Evolutionary conservation across 768 basidiomycete genomes (phyloP), one percentile per base, ranked within the genome.

Genomic region (Leccinellum rugosiceps): DNA sequence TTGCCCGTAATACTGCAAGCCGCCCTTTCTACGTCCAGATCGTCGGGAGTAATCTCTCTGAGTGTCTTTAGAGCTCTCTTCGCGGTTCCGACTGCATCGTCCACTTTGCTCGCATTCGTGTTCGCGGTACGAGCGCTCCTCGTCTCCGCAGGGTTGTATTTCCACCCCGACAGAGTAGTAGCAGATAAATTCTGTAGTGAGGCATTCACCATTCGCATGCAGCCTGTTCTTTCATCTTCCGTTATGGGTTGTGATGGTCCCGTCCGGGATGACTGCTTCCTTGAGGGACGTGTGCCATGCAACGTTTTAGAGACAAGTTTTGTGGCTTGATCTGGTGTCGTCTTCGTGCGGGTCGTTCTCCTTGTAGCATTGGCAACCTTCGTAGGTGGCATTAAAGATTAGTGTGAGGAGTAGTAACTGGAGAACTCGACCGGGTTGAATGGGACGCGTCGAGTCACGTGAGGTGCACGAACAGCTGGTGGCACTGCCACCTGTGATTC

Each of bases 21-120:
- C 2, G 88, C 89, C 35, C 86, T 78, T 71, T 93, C 92, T 6
- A 91, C 78, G 60, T 92, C 86, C 9, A 88, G 15, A 60, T 81
- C 80, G 3, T 74, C 75, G 0, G 79, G 73, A 46, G 70, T 73
- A 19, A 81, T 52, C 31, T 65, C 66, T 50, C 90, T 75, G 44
- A 92, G 72, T 3, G 69, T 61, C 1, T 56, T 57, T 8, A 92
- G 67, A 52, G 81, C 77, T 51, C 74, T 76, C 15, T 74, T 67
- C 0, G 81, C 82, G 17, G 77, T 35, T 31, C 31, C 55, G 17
- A 55, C 63, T 9, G 73, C 68, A 7, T 76, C 73, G 15, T 76
- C 65, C 23, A 72, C 63, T 35, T 67, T 76, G n/a, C 74, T 74
- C 15, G 58, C 70, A n/a, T 68, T 61, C 41, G 71, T 58, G 31